A percentile compares a stretch with the other conserved stretches of the same genome.
phyloP scores from a whole-genome alignment of 2,329 filamentous ascomycete species.

The Hirsutella rhossiliensis region DNA sequence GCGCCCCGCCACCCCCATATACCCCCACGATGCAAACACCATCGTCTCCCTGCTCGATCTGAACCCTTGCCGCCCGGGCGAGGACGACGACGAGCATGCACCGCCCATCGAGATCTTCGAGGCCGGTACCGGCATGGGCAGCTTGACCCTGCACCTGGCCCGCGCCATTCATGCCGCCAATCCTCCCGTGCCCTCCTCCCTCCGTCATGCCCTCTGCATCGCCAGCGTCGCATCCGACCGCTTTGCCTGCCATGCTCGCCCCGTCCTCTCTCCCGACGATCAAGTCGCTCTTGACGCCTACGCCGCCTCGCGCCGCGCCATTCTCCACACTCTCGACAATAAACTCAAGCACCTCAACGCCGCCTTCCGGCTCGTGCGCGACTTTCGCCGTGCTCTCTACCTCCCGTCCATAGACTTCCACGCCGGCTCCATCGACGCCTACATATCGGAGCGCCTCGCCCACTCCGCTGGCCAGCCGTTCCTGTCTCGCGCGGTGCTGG shows the following conservation, averaged over 20 bases:
- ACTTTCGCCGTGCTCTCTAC: constrained; percentile 62
- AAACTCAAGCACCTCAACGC: constrained; percentile 48
- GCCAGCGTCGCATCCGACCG: constrained; percentile 9
- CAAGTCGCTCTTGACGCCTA: constrained; percentile 29
- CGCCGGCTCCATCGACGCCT: constrained; percentile 51
- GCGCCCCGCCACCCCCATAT: constrained; percentile 63
- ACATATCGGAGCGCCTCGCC: constrained; percentile 41
- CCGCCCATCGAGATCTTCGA: constrained; percentile 63
- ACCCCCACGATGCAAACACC: constrained; percentile 61
- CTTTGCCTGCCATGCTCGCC: constrained; percentile 6
- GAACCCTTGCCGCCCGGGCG: constrained; percentile 37
- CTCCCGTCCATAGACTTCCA: constrained; percentile 62
- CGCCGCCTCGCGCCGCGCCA: constrained; percentile 43
- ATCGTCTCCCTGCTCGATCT: constrained; percentile 70
- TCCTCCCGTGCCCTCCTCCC: constrained; percentile 30
- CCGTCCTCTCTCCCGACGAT: constrained; percentile 15
- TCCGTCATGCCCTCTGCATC: constrained; percentile 20
- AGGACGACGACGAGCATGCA: constrained; percentile 19
- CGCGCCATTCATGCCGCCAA: constrained; percentile 68
- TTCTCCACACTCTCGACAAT: constrained; percentile 66
- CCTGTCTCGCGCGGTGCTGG: constrained; percentile 59
- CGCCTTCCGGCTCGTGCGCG: constrained; percentile 51
- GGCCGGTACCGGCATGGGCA: constrained; percentile 76
- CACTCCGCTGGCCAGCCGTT: constrained; percentile 40
- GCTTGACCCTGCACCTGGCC: constrained; percentile 62